These are phyloP conservation scores for Akebia trifoliata DNA, from an alignment of 164 flowering plant genomes.

Conservation along the genomic window DNA sequence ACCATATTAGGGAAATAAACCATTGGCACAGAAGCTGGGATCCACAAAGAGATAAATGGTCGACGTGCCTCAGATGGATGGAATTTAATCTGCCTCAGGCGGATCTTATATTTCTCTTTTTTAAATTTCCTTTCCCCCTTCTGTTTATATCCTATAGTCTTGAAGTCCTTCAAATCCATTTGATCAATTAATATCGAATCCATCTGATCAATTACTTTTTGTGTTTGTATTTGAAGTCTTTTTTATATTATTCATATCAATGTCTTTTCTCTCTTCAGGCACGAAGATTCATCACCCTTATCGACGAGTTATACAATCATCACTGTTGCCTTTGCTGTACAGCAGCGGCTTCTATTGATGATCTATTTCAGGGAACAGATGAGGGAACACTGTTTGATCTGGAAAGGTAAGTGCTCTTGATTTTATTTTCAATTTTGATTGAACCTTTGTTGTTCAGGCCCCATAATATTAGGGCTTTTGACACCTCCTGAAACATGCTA, in stretches of 20 bases:
- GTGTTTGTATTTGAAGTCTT: neutral
- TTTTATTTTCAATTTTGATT: neutral
- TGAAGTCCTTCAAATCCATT: no score
- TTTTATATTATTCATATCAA: neutral
- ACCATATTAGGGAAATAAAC: no score
- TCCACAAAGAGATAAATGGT: no score
- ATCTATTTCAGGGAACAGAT: constrained; percentile 91
- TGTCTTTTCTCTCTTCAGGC: constrained; percentile 48
- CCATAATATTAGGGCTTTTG: neutral
- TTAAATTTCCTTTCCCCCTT: no score
- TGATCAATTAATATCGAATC: no score
- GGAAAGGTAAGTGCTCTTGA: constrained; percentile 55
- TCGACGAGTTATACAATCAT: constrained; percentile 97
- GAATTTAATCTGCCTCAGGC: no score
- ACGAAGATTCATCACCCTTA: constrained; percentile 87
- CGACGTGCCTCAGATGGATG: no score
- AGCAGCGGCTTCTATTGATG: constrained; percentile 80
- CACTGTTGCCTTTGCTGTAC: constrained; percentile 82
- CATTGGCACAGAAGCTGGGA: no score
- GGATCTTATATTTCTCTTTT: neutral
- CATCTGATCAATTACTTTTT: neutral
- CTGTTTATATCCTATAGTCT: no score
- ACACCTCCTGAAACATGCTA: neutral
- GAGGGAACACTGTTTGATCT: constrained; percentile 93
- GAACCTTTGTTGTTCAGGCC: neutral